A percentile compares a stretch with the other conserved stretches of the same genome.
phyloP scores from a whole-genome alignment of 139 green algal genomes.

The Closterium sp. region DNA sequence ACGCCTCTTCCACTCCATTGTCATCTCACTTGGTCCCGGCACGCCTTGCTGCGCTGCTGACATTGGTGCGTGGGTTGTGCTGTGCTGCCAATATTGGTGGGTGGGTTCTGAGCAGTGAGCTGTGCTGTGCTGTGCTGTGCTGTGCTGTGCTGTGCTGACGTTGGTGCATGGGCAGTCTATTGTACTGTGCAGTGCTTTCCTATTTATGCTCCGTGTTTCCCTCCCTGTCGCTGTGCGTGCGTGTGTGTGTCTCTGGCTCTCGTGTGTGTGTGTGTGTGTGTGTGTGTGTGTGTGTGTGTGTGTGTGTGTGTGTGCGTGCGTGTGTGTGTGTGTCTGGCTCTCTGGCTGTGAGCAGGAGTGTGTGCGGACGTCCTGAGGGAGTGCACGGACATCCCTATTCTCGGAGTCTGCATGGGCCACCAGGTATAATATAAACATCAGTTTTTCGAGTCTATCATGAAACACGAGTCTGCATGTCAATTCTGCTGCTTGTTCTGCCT shows the following conservation, averaged over 20 bases:
- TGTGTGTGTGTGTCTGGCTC: neutral
- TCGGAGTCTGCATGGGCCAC: slow-evolving; percentile 96
- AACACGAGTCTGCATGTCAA: too few relatives aligned
- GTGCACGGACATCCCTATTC: slow-evolving; percentile 69
- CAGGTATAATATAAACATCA: too few relatives aligned
- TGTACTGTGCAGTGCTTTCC: slow-evolving; percentile 55
- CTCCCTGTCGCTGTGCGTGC: neutral
- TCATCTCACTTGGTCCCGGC: slow-evolving; percentile 95
- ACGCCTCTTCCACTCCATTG: slow-evolving; percentile 71
- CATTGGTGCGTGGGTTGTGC: slow-evolving; percentile 54
- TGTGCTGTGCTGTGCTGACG: neutral
- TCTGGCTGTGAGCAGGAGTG: slow-evolving; percentile 64
- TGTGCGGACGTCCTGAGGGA: slow-evolving; percentile 55
- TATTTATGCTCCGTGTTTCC: neutral
- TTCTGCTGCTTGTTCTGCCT: too few relatives aligned
- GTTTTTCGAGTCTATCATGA: too few relatives aligned
- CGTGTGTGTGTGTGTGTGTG: neutral
- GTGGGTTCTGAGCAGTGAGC: too few relatives aligned
- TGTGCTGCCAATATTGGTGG: too few relatives aligned
- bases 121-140: too few relatives aligned
- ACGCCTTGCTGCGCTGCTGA: slow-evolving; percentile 71
- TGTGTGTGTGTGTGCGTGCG: too few relatives aligned
- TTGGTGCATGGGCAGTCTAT: neutral
- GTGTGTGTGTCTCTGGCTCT: too few relatives aligned
- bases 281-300: neutral